phyloP scores from a whole-genome alignment of 306 rosid genomes.

The Fragaria ananassa region DNA sequence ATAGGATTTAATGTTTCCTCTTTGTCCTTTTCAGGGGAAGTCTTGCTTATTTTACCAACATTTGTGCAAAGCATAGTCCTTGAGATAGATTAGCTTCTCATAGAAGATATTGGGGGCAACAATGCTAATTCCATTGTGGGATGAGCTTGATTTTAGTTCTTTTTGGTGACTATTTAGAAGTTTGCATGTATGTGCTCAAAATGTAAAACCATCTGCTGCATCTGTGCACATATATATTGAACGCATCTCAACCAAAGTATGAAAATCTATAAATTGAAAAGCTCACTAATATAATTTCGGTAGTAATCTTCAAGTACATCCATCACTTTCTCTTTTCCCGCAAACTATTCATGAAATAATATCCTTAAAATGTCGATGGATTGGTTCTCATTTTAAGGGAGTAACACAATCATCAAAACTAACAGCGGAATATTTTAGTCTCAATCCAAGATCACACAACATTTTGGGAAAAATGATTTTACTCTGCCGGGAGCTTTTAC shows the following conservation, averaged over 20 bases:
- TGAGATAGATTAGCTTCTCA: slow-evolving; percentile 18
- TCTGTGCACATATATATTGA: too few relatives aligned
- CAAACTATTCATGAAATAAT: too few relatives aligned
- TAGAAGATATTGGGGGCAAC: slow-evolving; percentile 74
- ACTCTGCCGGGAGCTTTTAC: not conserved
- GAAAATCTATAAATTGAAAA: too few relatives aligned
- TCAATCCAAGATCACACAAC: not conserved
- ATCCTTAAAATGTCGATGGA: not conserved
- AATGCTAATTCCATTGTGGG: slow-evolving; percentile 45
- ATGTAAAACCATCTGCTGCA: too few relatives aligned
- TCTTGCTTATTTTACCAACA: too few relatives aligned
- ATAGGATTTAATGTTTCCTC: not conserved
- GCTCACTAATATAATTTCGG: not conserved
- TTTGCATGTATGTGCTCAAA: not conserved
- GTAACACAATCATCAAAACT: too few relatives aligned
- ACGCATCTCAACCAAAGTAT: too few relatives aligned
- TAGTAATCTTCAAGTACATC: too few relatives aligned
- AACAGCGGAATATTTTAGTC: not conserved
- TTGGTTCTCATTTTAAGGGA: not conserved
- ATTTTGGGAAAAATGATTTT: not conserved
- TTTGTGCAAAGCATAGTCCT: slow-evolving; percentile 20
- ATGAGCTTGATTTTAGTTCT: slow-evolving; percentile 21
- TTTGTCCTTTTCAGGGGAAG: slow-evolving; percentile 31
- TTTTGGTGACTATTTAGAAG: slow-evolving; percentile 2
- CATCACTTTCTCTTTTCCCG: too few relatives aligned